phyloP scores from a whole-genome alignment of 1,284 basidiomycete genomes.

The Chalciporus sp. region DNA sequence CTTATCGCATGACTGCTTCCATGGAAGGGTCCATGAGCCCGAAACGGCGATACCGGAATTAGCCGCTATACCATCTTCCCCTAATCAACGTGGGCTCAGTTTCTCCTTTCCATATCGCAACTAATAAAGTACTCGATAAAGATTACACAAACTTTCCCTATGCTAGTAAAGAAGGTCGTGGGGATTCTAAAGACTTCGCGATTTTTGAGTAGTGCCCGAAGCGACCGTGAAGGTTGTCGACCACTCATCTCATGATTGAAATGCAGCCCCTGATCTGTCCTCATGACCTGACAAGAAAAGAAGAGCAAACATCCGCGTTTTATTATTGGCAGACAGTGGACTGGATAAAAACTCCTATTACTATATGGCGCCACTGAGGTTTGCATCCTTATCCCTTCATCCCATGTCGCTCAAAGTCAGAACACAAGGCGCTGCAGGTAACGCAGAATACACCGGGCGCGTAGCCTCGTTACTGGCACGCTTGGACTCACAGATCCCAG shows the following conservation, averaged over 20 bases:
- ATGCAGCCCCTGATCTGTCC: background rate
- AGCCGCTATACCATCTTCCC: background rate
- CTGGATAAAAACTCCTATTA: constrained; percentile 3
- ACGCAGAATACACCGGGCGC: constrained; percentile 8
- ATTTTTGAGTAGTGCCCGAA: background rate
- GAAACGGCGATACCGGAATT: too few relatives aligned
- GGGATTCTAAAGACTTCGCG: background rate
- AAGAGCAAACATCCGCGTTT: background rate
- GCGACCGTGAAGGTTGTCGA: background rate
- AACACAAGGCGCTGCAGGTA: background rate
- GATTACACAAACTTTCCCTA: too few relatives aligned
- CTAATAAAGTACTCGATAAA: constrained; percentile 1
- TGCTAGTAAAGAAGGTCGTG: too few relatives aligned
- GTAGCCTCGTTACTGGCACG: background rate
- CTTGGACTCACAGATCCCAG: constrained; percentile 7
- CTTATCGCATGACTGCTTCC: too few relatives aligned
- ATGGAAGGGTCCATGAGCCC: too few relatives aligned
- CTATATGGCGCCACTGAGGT: background rate
- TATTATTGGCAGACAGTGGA: constrained; percentile 5
- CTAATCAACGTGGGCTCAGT: constrained; percentile 9
- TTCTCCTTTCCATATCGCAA: background rate
- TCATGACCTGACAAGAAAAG: background rate
- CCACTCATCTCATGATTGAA: background rate
- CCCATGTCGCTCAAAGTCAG: constrained; percentile 4
- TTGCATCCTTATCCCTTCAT: constrained; percentile 6